A percentile compares a stretch with the other conserved stretches of the same genome.
phyloP scores from a whole-genome alignment of 2,329 filamentous ascomycete genomes.

The Pseudohalonectria lignicola region DNA sequence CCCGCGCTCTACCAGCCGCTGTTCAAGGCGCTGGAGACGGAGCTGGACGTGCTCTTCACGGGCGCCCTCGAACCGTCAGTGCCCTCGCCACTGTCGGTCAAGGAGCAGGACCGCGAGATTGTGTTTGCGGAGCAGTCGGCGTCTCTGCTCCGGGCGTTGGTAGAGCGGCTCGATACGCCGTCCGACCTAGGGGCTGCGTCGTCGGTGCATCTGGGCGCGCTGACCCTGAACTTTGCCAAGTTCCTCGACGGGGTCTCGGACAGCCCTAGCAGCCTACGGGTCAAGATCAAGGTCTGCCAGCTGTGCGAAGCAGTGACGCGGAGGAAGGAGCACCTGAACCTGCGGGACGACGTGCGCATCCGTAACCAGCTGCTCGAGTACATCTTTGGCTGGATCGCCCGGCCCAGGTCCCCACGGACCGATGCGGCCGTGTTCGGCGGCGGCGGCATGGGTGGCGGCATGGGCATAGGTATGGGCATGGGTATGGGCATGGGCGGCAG shows the following conservation, averaged over 20 bases:
- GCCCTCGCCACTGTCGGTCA: constrained; percentile 30
- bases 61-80: constrained; percentile 39
- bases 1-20: constrained; percentile 49
- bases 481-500: constrained; percentile 26
- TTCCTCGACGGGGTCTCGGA: constrained; percentile 51
- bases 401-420: constrained; percentile 39
- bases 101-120: constrained; percentile 47
- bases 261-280: constrained; percentile 42
- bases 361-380: constrained; percentile 58
- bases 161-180: constrained; percentile 53
- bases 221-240: constrained; percentile 56
- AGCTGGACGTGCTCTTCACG: constrained; percentile 52
- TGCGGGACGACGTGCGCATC: constrained; percentile 58
- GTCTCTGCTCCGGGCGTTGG: constrained; percentile 49
- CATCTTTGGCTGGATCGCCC: constrained; percentile 57
- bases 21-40: constrained; percentile 53
- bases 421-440: constrained; percentile 26
- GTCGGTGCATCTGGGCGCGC: constrained; percentile 50
- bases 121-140: constrained; percentile 58
- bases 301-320: constrained; percentile 53
- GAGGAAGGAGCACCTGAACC: constrained; percentile 56
- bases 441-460: background rate
- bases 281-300: constrained; percentile 61
- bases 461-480: too few relatives aligned
- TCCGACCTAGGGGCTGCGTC: constrained; percentile 51